Evolutionary conservation across 805 yeast genomes (phyloP).

Genomic region (Lipomyces yamadae): DNA sequence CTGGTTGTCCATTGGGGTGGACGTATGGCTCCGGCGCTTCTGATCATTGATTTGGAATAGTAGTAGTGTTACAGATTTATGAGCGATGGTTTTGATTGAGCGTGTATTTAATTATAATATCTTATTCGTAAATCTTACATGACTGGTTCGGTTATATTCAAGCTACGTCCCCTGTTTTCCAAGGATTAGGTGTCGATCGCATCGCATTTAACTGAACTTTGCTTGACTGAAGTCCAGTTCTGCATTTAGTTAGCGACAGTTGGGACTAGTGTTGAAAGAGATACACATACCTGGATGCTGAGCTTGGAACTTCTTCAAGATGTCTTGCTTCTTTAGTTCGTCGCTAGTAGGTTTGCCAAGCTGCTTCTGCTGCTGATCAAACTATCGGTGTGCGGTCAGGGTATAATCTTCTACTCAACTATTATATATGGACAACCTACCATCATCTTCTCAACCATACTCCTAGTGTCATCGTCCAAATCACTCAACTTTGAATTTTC

Average conservation of each 20-base stretch:
- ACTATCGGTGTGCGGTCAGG: slow-evolving; percentile 25
- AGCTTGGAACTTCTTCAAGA: slow-evolving; percentile 48
- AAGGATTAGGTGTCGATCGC: background rate
- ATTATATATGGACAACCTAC: slow-evolving; percentile 9
- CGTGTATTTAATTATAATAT: background rate
- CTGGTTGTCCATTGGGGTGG: background rate
- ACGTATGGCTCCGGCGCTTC: background rate
- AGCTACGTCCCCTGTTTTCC: background rate
- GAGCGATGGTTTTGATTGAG: background rate
- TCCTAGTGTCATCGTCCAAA: slow-evolving; percentile 51
- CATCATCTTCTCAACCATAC: slow-evolving; percentile 56
- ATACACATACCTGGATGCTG: slow-evolving; percentile 49
- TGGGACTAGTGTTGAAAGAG: slow-evolving; percentile 13
- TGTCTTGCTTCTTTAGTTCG: slow-evolving; percentile 45
- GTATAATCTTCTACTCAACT: background rate
- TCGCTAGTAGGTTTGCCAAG: slow-evolving; percentile 48
- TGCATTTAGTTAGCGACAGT: background rate
- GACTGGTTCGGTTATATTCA: background rate
- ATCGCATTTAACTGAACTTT: slow-evolving; percentile 34
- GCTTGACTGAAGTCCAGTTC: slow-evolving; percentile 50
- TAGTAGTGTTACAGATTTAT: background rate
- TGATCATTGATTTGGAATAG: background rate
- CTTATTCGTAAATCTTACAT: background rate
- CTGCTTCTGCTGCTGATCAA: slow-evolving; percentile 52
- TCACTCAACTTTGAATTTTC: slow-evolving; percentile 50